Evolutionary conservation across 2,329 filamentous ascomycete species (phyloP).

Genomic region (Pseudogymnoascus sp.): DNA sequence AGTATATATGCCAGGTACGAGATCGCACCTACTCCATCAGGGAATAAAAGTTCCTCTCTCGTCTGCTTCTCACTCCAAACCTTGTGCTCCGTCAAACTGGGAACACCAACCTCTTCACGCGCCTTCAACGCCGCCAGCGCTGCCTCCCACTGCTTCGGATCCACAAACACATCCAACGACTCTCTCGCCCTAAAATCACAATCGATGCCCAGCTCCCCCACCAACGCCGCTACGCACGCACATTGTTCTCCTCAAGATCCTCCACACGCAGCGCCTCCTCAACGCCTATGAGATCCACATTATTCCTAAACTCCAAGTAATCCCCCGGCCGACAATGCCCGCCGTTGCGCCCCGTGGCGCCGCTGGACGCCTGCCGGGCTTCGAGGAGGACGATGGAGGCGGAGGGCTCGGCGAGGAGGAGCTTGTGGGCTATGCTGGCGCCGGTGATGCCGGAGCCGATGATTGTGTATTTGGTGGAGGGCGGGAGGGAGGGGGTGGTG

Average conservation of each 20-base stretch:
- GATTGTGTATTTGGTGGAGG: constrained; percentile 16
- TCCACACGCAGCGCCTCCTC: constrained; percentile 37
- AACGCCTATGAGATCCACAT: constrained; percentile 27
- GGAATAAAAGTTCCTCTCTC: constrained; percentile 26
- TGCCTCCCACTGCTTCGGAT: background rate
- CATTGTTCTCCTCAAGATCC: constrained; percentile 9
- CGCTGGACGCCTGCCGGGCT: constrained; percentile 29
- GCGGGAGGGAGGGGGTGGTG: constrained; percentile 18
- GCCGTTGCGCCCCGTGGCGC: constrained; percentile 33
- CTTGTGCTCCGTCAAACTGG: background rate
- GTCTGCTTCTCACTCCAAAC: constrained; percentile 7
- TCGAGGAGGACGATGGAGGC: constrained; percentile 29
- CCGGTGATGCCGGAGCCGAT: constrained; percentile 23
- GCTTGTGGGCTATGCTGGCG: constrained; percentile 17
- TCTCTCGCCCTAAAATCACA: constrained; percentile 17
- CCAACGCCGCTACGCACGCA: constrained; percentile 7
- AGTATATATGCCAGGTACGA: constrained; percentile 34
- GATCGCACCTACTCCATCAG: constrained; percentile 41
- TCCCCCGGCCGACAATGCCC: constrained; percentile 29
- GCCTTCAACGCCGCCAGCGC: background rate
- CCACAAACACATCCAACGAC: constrained; percentile 1
- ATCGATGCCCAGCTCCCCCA: constrained; percentile 13
- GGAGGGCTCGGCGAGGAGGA: constrained; percentile 22
- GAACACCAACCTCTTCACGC: constrained; percentile 21
- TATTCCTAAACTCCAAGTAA: constrained; percentile 23